Evolutionary conservation across 805 yeast genomes (phyloP).

Genomic region (Metschnikowia lochheadii): DNA sequence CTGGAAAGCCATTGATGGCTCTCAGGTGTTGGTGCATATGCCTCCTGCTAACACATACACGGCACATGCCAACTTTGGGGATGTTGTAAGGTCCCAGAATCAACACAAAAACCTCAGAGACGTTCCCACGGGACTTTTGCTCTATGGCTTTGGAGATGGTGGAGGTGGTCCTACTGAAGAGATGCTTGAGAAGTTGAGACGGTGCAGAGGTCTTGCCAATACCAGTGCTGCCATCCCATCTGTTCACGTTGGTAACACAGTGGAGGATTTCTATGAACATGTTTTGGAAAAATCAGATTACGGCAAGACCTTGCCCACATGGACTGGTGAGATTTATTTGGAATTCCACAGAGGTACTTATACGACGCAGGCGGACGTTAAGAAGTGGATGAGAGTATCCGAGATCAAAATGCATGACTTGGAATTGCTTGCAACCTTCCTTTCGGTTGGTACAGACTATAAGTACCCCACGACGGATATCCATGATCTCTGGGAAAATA

Average conservation of each 20-base stretch:
- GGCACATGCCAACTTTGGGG: constrained; percentile 89
- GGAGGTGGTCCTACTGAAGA: constrained; percentile 98
- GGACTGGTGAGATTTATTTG: constrained; percentile 92
- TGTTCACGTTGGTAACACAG: constrained; percentile 70
- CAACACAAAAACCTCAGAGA: constrained; percentile 83
- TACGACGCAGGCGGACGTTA: constrained; percentile 87
- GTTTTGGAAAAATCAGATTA: constrained; percentile 57
- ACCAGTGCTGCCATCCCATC: constrained; percentile 78
- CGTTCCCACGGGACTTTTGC: constrained; percentile 73
- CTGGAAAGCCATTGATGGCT: constrained; percentile 93
- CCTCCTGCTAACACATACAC: constrained; percentile 97
- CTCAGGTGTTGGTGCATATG: constrained; percentile 94
- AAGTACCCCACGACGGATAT: constrained; percentile 69
- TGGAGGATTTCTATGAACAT: constrained; percentile 75
- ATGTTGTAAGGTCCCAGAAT: constrained; percentile 70
- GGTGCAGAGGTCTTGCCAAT: constrained; percentile 84
- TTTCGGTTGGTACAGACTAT: constrained; percentile 54
- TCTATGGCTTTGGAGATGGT: constrained; percentile 95
- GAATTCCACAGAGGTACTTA: constrained; percentile 97
- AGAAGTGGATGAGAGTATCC: constrained; percentile 69
- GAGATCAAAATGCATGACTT: constrained; percentile 81
- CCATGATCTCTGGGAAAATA: constrained; percentile 78
- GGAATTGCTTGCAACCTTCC: constrained; percentile 76
- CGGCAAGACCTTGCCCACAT: constrained; percentile 70
- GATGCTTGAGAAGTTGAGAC: constrained; percentile 87